Evolutionary conservation across 306 rosid genomes (phyloP), one percentile per base, ranked within the genome.

Genomic region (Trifolium repens): DNA sequence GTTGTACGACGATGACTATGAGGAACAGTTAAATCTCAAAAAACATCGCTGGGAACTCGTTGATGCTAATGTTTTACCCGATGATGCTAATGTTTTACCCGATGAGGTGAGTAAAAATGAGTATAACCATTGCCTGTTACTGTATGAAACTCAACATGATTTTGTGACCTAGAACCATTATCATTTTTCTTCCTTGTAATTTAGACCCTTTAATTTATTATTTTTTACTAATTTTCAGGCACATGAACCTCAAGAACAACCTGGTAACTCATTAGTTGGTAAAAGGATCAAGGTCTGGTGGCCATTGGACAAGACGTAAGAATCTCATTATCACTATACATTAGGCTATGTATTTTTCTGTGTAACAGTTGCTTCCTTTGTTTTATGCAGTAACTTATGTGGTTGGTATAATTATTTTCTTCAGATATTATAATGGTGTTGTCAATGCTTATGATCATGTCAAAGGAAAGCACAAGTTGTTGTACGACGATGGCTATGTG

Each of bases 381-480:
- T 24, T 71, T 46, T 46, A 46, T 5, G 52, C 16, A 46, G 52
- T 46, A 13, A 46, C 52, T 46, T 46, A 12, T 46, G n/a, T 46
- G 52, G 8, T 46, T 19, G 7, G 9, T 57, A 27, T 57, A 57
- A 69, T 53, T 81, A 3, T 63, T 75, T 54, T 44, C 40, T 83
- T 71, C 85, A 93, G 98, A 87, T 93, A 84, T 81, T 93, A 93
- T 78, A 89, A 86, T 76, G 98, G 97, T 58, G 82, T 85, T 65
- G 73, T 93, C 44, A 11, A 71, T 39, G 83, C 81, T 17, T 91
- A 85, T 68, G 87, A 89, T 67, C 78, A 83, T 73, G 57, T 67
- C 50, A 89, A 69, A 81, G 82, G 80, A 80, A 89, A 71, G 80
- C 91, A 93, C 86, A 62, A 76, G 91, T 96, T 91, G 83, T 49